Percentiles rank a stretch among this genome's conserved stretches.
These are phyloP conservation scores for Nakaseomyces kungkrabaensis DNA, from an alignment of 1,139 yeast genomes.

Conservation along the genomic window DNA sequence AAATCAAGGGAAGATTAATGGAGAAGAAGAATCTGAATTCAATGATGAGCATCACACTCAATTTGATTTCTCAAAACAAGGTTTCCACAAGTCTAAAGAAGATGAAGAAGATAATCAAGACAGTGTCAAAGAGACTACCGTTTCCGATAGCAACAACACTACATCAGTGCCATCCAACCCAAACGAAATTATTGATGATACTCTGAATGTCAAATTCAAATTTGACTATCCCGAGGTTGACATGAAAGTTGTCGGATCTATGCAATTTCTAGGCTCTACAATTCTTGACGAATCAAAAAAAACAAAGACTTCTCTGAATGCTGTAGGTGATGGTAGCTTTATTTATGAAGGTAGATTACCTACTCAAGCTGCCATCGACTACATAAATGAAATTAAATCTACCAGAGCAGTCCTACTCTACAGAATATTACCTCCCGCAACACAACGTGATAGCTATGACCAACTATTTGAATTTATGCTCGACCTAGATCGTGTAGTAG, in stretches of 20 bases:
- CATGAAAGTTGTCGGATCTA: background rate
- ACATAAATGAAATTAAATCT: conserved; percentile 16
- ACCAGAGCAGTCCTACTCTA: conserved; percentile 17
- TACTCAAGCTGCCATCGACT: conserved; percentile 16
- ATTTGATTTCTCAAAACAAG: background rate
- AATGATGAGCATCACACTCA: background rate
- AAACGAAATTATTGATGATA: background rate
- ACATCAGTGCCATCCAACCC: background rate
- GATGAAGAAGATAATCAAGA: background rate
- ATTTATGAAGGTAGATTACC: conserved; percentile 21
- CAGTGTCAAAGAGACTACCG: background rate
- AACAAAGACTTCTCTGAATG: conserved; percentile 9
- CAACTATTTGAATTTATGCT: conserved; percentile 14
- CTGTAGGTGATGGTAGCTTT: conserved; percentile 17
- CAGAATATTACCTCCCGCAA: conserved; percentile 10
- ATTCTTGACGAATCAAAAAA: background rate
- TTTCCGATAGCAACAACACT: background rate
- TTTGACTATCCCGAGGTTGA: background rate
- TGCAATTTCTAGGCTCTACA: conserved; percentile 6
- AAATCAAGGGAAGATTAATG: conserved; percentile 24
- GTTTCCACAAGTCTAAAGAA: background rate
- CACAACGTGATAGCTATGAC: conserved; percentile 7
- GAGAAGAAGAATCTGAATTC: background rate
- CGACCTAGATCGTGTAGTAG: conserved; percentile 15
- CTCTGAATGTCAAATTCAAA: background rate